Evolutionary conservation across 1,139 yeast genomes (phyloP).

Genomic region (Pichia kudriavzevii): DNA sequence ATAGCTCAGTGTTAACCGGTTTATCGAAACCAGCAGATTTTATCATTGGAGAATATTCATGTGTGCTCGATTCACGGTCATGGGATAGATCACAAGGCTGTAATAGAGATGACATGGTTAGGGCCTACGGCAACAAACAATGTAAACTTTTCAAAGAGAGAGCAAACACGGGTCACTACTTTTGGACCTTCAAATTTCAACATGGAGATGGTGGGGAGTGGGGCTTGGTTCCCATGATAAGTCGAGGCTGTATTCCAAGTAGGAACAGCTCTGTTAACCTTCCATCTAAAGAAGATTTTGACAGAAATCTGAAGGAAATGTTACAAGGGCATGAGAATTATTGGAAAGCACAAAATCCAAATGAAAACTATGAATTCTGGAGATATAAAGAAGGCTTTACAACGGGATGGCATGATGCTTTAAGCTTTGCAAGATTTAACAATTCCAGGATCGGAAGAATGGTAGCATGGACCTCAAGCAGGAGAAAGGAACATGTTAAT

Average conservation of each 20-base stretch:
- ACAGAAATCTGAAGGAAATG: constrained; percentile 35
- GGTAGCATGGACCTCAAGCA: constrained; percentile 55
- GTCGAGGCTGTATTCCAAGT: constrained; percentile 50
- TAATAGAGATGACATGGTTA: constrained; percentile 41
- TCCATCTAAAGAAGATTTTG: constrained; percentile 39
- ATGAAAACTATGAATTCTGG: constrained; percentile 69
- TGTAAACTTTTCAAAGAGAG: constrained; percentile 38
- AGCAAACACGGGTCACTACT: constrained; percentile 64
- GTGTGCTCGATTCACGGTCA: constrained; percentile 69
- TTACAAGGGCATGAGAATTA: constrained; percentile 47
- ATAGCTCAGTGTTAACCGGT: constrained; percentile 44
- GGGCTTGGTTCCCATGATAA: constrained; percentile 80
- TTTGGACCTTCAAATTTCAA: constrained; percentile 88
- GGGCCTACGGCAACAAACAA: constrained; percentile 40
- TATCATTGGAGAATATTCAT: constrained; percentile 84
- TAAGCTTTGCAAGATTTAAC: constrained; percentile 57
- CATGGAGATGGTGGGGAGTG: constrained; percentile 94
- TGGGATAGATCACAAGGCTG: constrained; percentile 48
- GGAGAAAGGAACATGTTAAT: constrained; percentile 50
- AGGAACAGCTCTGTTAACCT: constrained; percentile 19
- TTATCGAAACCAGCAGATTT: constrained; percentile 56
- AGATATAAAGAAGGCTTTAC: constrained; percentile 71
- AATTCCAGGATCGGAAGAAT: constrained; percentile 69
- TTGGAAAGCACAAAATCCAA: constrained; percentile 57
- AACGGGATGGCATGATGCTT: constrained; percentile 67